Conservation (phyloP, 2,329 filamentous ascomycete genomes). For the Epichloe baconii region DNA sequence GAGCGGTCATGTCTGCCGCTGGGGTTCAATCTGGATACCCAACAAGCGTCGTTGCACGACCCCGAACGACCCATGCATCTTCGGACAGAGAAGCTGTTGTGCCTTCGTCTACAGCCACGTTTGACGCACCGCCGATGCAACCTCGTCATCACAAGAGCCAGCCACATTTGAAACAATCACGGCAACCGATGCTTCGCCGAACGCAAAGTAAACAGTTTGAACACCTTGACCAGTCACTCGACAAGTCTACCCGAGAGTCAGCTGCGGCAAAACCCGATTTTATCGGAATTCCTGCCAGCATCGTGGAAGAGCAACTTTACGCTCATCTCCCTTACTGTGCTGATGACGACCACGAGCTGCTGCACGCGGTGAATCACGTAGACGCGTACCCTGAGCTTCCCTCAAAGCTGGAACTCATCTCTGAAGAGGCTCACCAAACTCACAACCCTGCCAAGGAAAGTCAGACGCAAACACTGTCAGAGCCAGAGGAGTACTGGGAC, state of each 20-base stretch:
- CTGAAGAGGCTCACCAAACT: conserved; percentile 16
- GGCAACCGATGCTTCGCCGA: conserved; percentile 27
- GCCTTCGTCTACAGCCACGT: conserved; percentile 2
- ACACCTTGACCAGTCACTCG: conserved; percentile 9
- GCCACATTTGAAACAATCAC: conserved; percentile 32
- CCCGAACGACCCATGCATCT: neutral
- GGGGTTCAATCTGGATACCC: neutral
- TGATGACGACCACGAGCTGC: conserved; percentile 12
- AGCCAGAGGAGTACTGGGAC: conserved; percentile 61
- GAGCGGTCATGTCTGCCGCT: conserved; percentile 3
- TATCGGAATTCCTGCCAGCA: conserved; percentile 7
- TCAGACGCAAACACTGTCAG: conserved; percentile 18
- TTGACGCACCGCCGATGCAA: conserved; percentile 17
- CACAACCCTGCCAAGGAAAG: conserved; percentile 13
- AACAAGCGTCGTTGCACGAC: neutral
- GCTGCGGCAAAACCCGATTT: neutral
- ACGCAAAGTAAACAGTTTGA: conserved; percentile 32
- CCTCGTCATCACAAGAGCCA: conserved; percentile 42
- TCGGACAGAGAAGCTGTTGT: conserved; percentile 4
- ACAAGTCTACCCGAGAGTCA: conserved; percentile 1
- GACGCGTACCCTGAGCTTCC: conserved; percentile 12
- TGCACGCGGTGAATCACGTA: conserved; percentile 12
- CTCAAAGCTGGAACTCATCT: conserved; percentile 18
- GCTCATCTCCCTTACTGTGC: conserved; percentile 15
- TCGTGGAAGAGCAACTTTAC: conserved; percentile 6